phyloP scores from a whole-genome alignment of 768 basidiomycete genomes.

The Pleurotus citrinopileatus region DNA sequence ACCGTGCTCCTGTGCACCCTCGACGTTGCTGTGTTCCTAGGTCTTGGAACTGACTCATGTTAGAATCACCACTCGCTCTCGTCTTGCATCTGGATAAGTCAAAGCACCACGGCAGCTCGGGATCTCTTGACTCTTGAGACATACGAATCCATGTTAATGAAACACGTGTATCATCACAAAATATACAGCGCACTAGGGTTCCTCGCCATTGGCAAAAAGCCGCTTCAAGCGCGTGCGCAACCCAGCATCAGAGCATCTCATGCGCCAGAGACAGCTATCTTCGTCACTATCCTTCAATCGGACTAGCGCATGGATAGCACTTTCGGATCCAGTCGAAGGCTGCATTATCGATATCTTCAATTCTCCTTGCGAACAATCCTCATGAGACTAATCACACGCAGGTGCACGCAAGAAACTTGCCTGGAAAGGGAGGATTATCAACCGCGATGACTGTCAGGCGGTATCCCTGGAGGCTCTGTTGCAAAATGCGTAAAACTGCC shows the following conservation, averaged over 20 bases:
- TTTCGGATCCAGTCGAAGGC: constrained; percentile 12
- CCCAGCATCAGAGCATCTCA: constrained; percentile 49
- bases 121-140: background rate
- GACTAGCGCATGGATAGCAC: constrained; percentile 33
- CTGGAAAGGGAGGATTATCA: constrained; percentile 59
- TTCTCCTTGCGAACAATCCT: constrained; percentile 44
- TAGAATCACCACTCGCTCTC: background rate
- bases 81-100: background rate
- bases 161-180: constrained; percentile 8
- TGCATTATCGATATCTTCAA: constrained; percentile 53
- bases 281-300: constrained; percentile 65
- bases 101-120: constrained; percentile 1
- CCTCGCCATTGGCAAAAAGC: constrained; percentile 26
- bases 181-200: background rate
- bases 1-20: background rate
- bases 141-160: background rate
- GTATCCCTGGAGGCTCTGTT: constrained; percentile 33
- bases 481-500: constrained; percentile 50
- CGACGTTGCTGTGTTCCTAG: background rate
- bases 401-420: constrained; percentile 29
- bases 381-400: constrained; percentile 15
- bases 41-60: background rate
- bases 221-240: constrained; percentile 44
- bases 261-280: constrained; percentile 69
- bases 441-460: constrained; percentile 50